Percentiles rank a stretch among this genome's conserved stretches.
phyloP scores from a whole-genome alignment of 2,329 filamentous ascomycete species.

The Fusarium sp. region DNA sequence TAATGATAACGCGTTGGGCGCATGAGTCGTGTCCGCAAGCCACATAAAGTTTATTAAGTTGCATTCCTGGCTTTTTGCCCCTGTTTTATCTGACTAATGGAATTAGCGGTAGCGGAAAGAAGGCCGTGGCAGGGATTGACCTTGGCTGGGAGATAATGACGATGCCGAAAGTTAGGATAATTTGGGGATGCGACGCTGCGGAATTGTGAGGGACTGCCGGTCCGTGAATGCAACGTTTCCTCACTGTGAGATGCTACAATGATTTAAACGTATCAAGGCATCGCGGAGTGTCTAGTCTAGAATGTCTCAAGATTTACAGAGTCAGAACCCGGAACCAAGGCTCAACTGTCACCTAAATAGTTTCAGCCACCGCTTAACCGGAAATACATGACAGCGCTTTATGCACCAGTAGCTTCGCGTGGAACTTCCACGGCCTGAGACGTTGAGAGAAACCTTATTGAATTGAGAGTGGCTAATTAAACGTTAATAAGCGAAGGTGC shows the following conservation, averaged over 20 bases:
- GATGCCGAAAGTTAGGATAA: background rate
- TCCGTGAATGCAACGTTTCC: too few relatives aligned
- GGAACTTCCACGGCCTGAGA: background rate
- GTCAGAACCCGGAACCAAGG: background rate
- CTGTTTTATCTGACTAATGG: background rate
- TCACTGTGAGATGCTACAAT: background rate
- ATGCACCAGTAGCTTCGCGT: background rate
- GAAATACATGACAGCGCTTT: background rate
- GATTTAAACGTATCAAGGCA: rapidly evolving
- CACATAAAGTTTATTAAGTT: background rate
- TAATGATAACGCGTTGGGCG: background rate
- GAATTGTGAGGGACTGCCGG: background rate
- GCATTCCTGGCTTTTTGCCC: background rate
- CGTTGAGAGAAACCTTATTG: background rate
- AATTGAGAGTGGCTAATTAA: background rate
- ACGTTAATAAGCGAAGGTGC: background rate
- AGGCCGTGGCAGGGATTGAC: background rate
- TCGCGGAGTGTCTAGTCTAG: background rate
- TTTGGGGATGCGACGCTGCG: background rate
- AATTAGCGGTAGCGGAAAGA: background rate
- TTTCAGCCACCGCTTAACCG: background rate
- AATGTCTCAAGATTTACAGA: background rate
- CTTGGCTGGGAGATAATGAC: background rate
- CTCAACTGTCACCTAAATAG: background rate
- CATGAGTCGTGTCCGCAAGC: background rate